These are phyloP conservation scores for Staphylotrichum tortipilum DNA, from an alignment of 495 filamentous ascomycete species.

Conservation along the genomic window DNA sequence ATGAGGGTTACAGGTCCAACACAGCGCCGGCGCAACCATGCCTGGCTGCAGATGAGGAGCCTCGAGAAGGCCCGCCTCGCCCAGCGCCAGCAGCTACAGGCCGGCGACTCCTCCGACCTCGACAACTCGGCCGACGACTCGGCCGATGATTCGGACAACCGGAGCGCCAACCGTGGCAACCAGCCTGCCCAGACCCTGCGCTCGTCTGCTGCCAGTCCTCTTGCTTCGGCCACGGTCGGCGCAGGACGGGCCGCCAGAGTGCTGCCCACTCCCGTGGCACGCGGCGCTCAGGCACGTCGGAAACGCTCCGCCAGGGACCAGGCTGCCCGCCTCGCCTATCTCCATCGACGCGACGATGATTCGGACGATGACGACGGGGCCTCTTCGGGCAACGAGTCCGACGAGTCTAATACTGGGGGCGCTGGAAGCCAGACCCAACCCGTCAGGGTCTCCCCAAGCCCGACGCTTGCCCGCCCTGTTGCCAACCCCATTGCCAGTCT, in stretches of 20 bases:
- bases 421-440: no score
- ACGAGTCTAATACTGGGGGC: no score
- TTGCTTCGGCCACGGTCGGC: background rate
- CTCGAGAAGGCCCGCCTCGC: conserved; percentile 1
- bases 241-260: background rate
- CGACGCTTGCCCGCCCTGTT: no score
- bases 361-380: no score
- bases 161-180: no score
- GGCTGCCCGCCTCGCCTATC: no score
- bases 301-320: no score
- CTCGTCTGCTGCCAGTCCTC: background rate
- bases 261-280: background rate
- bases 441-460: no score
- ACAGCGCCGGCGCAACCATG: conserved; percentile 14
- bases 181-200: background rate
- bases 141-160: background rate
- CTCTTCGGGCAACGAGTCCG: no score
- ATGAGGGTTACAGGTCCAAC: conserved; percentile 14
- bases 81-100: conserved; percentile 6
- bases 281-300: no score
- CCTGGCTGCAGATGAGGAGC: conserved; percentile 12
- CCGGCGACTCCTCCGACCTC: background rate
- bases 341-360: no score
- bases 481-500: no score
- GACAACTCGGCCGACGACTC: background rate